These are phyloP conservation scores for Hanseniaspora lindneri DNA, from an alignment of 805 yeast genomes.

Conservation along the genomic window DNA sequence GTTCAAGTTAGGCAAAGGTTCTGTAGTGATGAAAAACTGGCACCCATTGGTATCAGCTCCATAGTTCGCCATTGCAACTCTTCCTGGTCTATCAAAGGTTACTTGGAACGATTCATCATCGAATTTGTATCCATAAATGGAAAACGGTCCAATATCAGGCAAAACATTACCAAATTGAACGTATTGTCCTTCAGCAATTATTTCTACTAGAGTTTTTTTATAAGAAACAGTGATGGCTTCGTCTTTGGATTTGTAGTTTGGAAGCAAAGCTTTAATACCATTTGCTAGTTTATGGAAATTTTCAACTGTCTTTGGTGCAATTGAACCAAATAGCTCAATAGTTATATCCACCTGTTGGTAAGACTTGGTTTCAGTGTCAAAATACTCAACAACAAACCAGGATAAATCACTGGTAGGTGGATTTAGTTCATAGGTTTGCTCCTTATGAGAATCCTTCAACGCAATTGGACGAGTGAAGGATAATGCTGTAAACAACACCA, in stretches of 20 bases:
- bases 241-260: constrained; percentile 22
- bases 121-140: constrained; percentile 63
- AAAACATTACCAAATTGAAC: constrained; percentile 84
- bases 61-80: constrained; percentile 61
- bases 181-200: constrained; percentile 62
- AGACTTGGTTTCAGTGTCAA: constrained; percentile 19
- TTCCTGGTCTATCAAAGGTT: constrained; percentile 57
- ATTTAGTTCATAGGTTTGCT: constrained; percentile 24
- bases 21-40: constrained; percentile 59
- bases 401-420: constrained; percentile 28
- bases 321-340: constrained; percentile 53
- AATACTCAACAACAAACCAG: constrained; percentile 23
- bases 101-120: constrained; percentile 65
- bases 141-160: constrained; percentile 65
- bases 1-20: constrained; percentile 37
- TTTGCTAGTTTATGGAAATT: constrained; percentile 45
- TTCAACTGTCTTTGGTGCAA: constrained; percentile 50
- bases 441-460: constrained; percentile 1
- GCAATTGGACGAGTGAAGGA: neutral
- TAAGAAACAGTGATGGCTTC: constrained; percentile 32
- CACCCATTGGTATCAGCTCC: constrained; percentile 60
- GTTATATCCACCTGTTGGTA: constrained; percentile 29
- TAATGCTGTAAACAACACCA: neutral
- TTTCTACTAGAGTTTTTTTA: constrained; percentile 54
- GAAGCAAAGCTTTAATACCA: constrained; percentile 31